Base-by-base conservation (phyloP, 345 rosid genomes). In the Populus davidiana region DNA sequence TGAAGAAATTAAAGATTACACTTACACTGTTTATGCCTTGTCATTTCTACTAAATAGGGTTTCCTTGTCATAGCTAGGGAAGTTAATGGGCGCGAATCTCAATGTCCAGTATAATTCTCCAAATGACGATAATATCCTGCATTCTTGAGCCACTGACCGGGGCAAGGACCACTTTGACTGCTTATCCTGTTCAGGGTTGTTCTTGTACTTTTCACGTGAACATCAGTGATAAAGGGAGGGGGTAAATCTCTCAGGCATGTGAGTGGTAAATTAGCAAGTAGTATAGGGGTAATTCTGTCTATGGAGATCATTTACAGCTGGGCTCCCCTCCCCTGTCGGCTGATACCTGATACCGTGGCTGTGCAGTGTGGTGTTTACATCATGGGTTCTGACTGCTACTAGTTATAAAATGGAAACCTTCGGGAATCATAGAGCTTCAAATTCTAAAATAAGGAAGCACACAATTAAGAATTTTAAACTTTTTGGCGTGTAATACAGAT, bases 81-180 rank as follows among this genome's bases (percentile, higher is more conserved):
- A 66, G 72, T 38, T 29, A 59, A 10, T 39, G 71, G 75, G 81
- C 85, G 64, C 86, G 66, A 75, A 44, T 77, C 70, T 36, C 80
- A 21, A 71, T 43, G 80, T 12, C 43, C 0, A 23, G 31, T 44
- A 18, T 6, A 52, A 38, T 2, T 21, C 38, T 66, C 54, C 16
- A 74, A 84, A 72, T 81, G 75, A 82, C 89, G 64, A 77, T 76
- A 20, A 68, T 77, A 36, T 72, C 83, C 85, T 67, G 39, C 29
- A 29, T 44, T 33, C 64, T 52, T 10, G 11, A 27, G 29, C 49
- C 77, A 66, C 85, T 84, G 88, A 85, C 89, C 77, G n/a, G 6
- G 16, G 17, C 52, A 12, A 18, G 87, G 83, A 85, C 88, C 90
- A 79, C 81, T 78, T 79, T 73, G 82, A 79, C 83, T 71, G 8